A percentile compares a stretch with the other conserved stretches of the same genome.
These are phyloP conservation scores for Saccharomyces hybrid DNA, from an alignment of 1,139 yeast species.

Conservation along the genomic window DNA sequence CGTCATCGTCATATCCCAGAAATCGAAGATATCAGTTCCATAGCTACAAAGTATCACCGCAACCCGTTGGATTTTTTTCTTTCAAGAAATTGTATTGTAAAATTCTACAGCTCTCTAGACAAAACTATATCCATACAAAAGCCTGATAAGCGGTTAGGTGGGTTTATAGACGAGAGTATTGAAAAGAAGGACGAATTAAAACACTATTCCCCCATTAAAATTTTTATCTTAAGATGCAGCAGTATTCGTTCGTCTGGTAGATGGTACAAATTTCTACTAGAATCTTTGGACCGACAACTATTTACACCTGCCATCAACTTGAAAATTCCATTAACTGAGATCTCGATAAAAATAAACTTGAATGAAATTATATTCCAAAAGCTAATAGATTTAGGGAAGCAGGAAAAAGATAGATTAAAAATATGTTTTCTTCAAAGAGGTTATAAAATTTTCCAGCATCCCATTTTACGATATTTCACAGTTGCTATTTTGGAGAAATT, in stretches of 20 bases:
- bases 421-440: conserved; percentile 11
- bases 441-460: conserved; percentile 12
- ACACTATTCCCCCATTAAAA: conserved; percentile 15
- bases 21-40: not conserved
- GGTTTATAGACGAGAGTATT: conserved; percentile 2
- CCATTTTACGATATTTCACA: conserved; percentile 15
- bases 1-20: conserved; percentile 38
- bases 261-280: conserved; percentile 55
- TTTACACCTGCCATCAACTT: conserved; percentile 31
- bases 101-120: conserved; percentile 58
- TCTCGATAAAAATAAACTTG: conserved; percentile 38
- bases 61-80: conserved; percentile 28
- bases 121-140: conserved; percentile 55
- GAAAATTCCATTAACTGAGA: conserved; percentile 45
- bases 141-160: conserved; percentile 16
- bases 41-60: conserved; percentile 11
- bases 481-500: conserved; percentile 15
- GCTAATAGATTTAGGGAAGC: conserved; percentile 10
- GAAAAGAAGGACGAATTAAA: conserved; percentile 3
- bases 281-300: conserved; percentile 31
- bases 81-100: conserved; percentile 31
- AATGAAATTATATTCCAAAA: conserved; percentile 25
- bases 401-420: conserved; percentile 18
- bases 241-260: conserved; percentile 45
- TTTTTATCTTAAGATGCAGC: conserved; percentile 49